Base-by-base conservation (phyloP, 495 filamentous ascomycete genomes). In the Lophium mytilinum region DNA sequence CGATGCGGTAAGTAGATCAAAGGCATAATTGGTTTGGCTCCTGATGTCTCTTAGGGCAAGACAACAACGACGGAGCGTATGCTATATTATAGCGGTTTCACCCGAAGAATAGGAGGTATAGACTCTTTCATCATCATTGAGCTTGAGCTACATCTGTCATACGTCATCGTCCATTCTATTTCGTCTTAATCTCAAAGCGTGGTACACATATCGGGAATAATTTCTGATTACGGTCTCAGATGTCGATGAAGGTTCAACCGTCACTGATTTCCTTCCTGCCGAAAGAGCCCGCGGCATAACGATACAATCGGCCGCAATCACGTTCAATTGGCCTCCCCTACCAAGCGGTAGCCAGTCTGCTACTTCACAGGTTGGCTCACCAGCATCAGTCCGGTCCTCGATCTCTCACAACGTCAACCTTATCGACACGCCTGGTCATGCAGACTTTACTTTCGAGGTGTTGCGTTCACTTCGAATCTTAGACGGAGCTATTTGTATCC, bases 11-110 rank as follows among this genome's bases (percentile, higher is more conserved):
- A 52, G 83, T 76, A 21, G 42, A 8, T 1, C 8, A 56, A 12
- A 30, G 40, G 8, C 19, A 34, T 9, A 10, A 0, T 48, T 35
- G 4, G 12, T 37, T 17, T 41, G 39, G 14, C 9, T 18, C 47
- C 43, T 55, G 47, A 66, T 48, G 37, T 15, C 41, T 37, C 18
- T 35, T 62, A 90, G 87, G 93, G 94, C 47, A 99, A 99, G 78
- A 99, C 94, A 8, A 99, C 94, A 0, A 99, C 94, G 0, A 97
- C 94, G 4, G 94, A 99, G 81, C 90, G 95, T 51, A 97, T 97
- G 93, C 86, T 99, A 66, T 97, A 92, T 64, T 95, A 97, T 68
- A 94, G 90, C 62, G 93, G 94, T 6, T 84, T 88, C 59, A 93
- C 91, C 6, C 78, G 88, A 47, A 76, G 89, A 65, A 82, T 96